A percentile compares a stretch with the other conserved stretches of the same genome.
Conservation (phyloP, 208 protist genomes). For the Acanthamoeba culbertsoni region DNA sequence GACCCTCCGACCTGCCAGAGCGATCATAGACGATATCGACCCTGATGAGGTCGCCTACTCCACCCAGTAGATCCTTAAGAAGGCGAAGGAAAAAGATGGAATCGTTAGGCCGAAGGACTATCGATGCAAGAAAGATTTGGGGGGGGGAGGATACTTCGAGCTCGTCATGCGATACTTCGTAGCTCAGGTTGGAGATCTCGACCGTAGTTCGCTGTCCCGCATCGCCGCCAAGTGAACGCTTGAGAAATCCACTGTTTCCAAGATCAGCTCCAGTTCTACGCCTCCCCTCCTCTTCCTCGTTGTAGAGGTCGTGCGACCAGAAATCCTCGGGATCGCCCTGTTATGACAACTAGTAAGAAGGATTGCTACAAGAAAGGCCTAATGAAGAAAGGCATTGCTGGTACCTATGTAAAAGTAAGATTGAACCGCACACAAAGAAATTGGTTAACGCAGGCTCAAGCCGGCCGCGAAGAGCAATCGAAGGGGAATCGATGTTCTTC, state of each 20-base stretch:
- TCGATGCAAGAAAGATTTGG: too few relatives aligned
- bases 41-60: background rate
- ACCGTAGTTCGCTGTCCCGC: background rate
- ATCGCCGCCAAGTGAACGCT: background rate
- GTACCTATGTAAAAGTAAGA: too few relatives aligned
- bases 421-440: too few relatives aligned
- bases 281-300: background rate
- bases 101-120: background rate
- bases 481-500: too few relatives aligned
- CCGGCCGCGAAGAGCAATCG: too few relatives aligned
- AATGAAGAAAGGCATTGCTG: too few relatives aligned
- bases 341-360: background rate
- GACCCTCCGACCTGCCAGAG: background rate
- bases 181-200: conserved; percentile 7
- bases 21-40: background rate
- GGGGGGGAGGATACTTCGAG: background rate
- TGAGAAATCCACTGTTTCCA: conserved; percentile 20
- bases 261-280: background rate
- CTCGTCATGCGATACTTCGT: background rate
- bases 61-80: background rate
- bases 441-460: too few relatives aligned
- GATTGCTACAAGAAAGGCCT: too few relatives aligned
- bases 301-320: conserved; percentile 38
- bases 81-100: background rate
- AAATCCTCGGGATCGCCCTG: background rate